Percentiles rank a stretch among this genome's conserved stretches.
phyloP scores from a whole-genome alignment of 768 basidiomycete species.

The Naganishia kalamii region DNA sequence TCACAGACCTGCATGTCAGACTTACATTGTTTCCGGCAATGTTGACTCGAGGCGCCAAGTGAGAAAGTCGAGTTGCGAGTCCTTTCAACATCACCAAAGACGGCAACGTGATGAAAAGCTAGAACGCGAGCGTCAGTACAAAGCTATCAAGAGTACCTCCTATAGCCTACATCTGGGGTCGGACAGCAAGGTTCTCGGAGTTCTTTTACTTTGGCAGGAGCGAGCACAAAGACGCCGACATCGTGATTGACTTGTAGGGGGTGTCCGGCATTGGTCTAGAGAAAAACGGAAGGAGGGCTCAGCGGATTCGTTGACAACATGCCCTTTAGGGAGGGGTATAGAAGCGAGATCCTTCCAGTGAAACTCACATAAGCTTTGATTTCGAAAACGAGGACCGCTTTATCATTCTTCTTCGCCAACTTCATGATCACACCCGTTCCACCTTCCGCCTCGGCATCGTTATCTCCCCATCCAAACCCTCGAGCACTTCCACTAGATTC shows the following conservation, averaged over 20 bases:
- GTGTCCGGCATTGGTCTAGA: slow-evolving; percentile 14
- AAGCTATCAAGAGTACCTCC: background rate
- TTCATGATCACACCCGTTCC: slow-evolving; percentile 37
- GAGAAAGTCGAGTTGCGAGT: slow-evolving; percentile 35
- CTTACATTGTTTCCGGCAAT: slow-evolving; percentile 42
- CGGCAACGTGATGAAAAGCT: slow-evolving; percentile 43
- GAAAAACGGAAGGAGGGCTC: background rate
- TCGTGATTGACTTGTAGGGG: slow-evolving; percentile 40
- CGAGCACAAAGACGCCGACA: slow-evolving; percentile 37
- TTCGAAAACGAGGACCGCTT: slow-evolving; percentile 43
- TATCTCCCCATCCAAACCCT: slow-evolving; percentile 15
- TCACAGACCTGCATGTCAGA: background rate
- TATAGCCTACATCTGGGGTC: slow-evolving; percentile 41
- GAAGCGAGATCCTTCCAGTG: too few relatives aligned
- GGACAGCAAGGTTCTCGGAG: slow-evolving; percentile 45
- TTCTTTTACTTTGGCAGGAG: slow-evolving; percentile 34
- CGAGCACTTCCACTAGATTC: background rate
- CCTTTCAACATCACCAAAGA: slow-evolving; percentile 37
- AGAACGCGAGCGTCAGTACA: background rate
- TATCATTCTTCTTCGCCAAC: slow-evolving; percentile 37
- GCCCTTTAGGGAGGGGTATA: too few relatives aligned
- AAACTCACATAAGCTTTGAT: slow-evolving; percentile 37
- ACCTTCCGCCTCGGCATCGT: slow-evolving; percentile 25
- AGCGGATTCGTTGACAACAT: too few relatives aligned
- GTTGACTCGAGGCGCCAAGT: slow-evolving; percentile 36